Base-by-base conservation (phyloP, 108 stramenopile species). In the Conticribra weissflogii region DNA sequence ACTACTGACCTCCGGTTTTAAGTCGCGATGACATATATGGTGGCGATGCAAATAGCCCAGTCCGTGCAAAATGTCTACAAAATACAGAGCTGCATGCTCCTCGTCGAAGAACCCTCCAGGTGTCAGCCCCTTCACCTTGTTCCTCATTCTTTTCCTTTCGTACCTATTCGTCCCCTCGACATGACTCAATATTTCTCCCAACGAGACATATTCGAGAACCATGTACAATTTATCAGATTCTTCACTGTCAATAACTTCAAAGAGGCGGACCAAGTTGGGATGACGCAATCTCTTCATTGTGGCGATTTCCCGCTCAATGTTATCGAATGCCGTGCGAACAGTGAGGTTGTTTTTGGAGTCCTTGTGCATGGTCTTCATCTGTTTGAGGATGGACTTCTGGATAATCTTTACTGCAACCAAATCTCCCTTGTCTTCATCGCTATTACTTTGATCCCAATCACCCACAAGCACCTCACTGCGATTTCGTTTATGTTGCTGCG, bases 271-370 rank as follows among this genome's bases (percentile, higher is more conserved):
- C 14, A 93, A 48, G 64, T 95, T 94, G 3, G 92, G 93, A 83
- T 97, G 96, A 14, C 74, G 72, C 36, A 97, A 51, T 34, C 88
- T 81, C 59, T 95, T 95, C 92, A 95, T 94, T 3, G 92, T 61
- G n/a, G 91, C 96, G 60, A 95, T 92, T 54, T 96, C 96, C 25
- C 83, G 79, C 55, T 94, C 91, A 14, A 96, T 91, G 50, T 92
- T 83, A 29, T 94, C 86, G 30, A 86, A 73, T 52, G 92, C 96
- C 1, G 90, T 93, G 23, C 76, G 85, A 1, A 91, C 80, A 25
- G 70, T 77, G 23, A 96, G 31, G 0, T 62, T 66, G 55, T 73
- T 68, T 9, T 79, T 81, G 14, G 56, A 46, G 14, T 45, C 65
- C 45, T 68, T 75, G 44, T 81, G 70, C 76, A 95, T 86, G n/a